These are phyloP conservation scores for Fusarium sp. DNA, from an alignment of 2,329 filamentous ascomycete genomes.

Conservation along the genomic window DNA sequence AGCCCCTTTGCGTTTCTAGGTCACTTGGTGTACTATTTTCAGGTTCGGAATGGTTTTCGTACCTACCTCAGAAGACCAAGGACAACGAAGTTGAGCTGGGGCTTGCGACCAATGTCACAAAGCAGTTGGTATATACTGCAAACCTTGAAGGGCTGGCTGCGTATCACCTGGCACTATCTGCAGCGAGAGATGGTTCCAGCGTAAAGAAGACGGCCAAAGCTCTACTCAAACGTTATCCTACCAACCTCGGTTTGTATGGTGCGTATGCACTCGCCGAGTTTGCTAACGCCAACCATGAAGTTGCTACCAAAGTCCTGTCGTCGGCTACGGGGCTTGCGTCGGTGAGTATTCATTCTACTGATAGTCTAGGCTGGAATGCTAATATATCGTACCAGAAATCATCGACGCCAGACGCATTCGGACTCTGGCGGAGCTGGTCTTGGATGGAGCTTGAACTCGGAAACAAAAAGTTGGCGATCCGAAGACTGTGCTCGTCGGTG, in stretches of 20 bases:
- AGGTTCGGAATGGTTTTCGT: constrained; percentile 61
- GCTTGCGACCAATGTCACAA: constrained; percentile 70
- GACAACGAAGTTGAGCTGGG: constrained; percentile 54
- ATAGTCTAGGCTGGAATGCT: constrained; percentile 10
- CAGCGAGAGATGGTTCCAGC: constrained; percentile 65
- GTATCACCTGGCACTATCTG: constrained; percentile 80
- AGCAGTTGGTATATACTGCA: constrained; percentile 68
- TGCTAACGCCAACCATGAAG: constrained; percentile 68
- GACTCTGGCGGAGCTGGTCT: constrained; percentile 75
- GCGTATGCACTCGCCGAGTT: constrained; percentile 83
- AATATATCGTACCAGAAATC: constrained; percentile 34
- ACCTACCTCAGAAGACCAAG: constrained; percentile 50
- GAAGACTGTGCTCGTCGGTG: constrained; percentile 59
- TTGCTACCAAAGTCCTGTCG: constrained; percentile 76
- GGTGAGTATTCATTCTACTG: constrained; percentile 44
- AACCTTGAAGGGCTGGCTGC: constrained; percentile 66
- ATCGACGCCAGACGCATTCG: constrained; percentile 41
- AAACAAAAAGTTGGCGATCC: constrained; percentile 53
- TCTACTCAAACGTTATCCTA: constrained; percentile 78
- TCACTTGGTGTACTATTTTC: constrained; percentile 71
- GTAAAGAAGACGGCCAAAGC: constrained; percentile 81
- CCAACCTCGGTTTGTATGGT: constrained; percentile 81
- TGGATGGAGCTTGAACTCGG: constrained; percentile 74
- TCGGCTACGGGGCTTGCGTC: constrained; percentile 69
- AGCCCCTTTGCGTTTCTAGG: constrained; percentile 49